Conservation (phyloP, 805 yeast genomes). For the Millerago galiae region DNA sequence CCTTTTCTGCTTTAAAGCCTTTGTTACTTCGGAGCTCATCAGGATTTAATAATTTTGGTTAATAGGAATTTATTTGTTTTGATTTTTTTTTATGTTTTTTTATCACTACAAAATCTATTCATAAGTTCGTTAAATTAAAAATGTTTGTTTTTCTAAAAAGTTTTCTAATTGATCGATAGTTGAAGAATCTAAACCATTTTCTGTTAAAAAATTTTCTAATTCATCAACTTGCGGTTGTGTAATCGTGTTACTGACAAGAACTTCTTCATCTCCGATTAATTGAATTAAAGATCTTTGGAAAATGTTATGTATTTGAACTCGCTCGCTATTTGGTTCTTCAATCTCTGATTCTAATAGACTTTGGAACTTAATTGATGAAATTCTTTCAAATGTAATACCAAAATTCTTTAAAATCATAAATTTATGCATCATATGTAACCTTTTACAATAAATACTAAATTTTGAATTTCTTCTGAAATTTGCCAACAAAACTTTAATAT, state of each 20-base stretch:
- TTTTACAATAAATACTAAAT: constrained; percentile 2
- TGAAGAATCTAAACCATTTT: constrained; percentile 4
- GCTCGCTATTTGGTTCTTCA: background rate
- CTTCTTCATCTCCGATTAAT: constrained; percentile 1
- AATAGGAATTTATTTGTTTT: no score
- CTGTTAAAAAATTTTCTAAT: constrained; percentile 3
- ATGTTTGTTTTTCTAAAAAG: constrained; percentile 1
- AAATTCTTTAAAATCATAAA: constrained; percentile 7
- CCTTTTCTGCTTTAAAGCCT: background rate
- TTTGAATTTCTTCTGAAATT: constrained; percentile 2
- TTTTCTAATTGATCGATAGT: constrained; percentile 6
- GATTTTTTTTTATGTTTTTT: background rate
- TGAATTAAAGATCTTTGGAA: background rate
- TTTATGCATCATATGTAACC: constrained; percentile 6
- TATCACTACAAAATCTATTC: background rate
- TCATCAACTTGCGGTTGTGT: constrained; percentile 1
- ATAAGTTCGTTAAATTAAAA: background rate
- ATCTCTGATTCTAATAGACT: background rate
- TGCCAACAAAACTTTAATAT: background rate
- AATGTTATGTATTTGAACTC: background rate
- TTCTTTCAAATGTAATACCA: background rate
- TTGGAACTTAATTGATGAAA: background rate
- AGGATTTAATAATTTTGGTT: background rate
- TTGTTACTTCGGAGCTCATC: background rate
- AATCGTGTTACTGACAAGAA: background rate